These are phyloP conservation scores for Ambrosia trifida DNA, from an alignment of 129 eudicot genomes.

Conservation along the genomic window DNA sequence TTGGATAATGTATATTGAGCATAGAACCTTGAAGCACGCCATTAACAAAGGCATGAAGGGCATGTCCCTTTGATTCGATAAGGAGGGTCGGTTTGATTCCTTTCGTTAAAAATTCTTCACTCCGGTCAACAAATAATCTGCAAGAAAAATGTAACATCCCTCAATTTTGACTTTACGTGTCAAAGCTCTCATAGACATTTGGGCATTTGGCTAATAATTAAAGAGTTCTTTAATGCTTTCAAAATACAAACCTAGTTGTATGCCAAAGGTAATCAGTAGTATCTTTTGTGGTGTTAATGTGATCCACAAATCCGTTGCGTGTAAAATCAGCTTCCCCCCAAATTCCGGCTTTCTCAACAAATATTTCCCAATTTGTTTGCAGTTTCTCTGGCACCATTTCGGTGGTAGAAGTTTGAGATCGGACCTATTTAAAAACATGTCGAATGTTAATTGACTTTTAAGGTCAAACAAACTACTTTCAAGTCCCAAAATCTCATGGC, in stretches of 20 bases:
- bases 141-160: conserved; percentile 1
- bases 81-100: conserved; percentile 55
- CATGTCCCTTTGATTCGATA: conserved; percentile 89
- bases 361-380: conserved; percentile 76
- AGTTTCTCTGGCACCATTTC: conserved; percentile 74
- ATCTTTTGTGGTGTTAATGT: conserved; percentile 91
- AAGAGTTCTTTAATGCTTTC: neutral
- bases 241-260: conserved; percentile 62
- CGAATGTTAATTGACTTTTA: neutral
- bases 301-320: conserved; percentile 82
- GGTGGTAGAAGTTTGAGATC: conserved; percentile 62
- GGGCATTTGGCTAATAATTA: conserved; percentile 14
- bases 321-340: conserved; percentile 83
- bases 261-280: conserved; percentile 97
- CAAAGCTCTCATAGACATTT: conserved; percentile 18
- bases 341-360: conserved; percentile 62
- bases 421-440: conserved; percentile 48
- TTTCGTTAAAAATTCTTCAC: conserved; percentile 48
- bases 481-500: neutral
- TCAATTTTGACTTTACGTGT: neutral
- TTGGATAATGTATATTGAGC: conserved; percentile 1
- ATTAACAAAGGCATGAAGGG: conserved; percentile 78
- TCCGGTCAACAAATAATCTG: conserved; percentile 60
- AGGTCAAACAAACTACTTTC: conserved; percentile 22
- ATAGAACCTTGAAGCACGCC: conserved; percentile 72